A percentile compares a stretch with the other conserved stretches of the same genome.
Conservation (phyloP, 2,329 filamentous ascomycete species). For the Fusarium nelsonii region DNA sequence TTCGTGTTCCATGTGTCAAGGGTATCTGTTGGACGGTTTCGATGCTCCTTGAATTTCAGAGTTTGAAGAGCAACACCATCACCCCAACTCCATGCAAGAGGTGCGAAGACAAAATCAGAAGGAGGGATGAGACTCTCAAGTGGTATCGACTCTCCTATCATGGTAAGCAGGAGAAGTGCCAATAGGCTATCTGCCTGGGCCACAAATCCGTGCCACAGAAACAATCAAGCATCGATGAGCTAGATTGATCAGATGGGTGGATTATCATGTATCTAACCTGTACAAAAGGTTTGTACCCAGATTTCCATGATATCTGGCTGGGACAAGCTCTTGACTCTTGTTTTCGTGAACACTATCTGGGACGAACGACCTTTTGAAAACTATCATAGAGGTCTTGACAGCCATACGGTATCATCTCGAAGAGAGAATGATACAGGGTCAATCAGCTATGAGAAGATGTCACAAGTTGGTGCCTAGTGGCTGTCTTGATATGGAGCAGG, state of each 20-base stretch:
- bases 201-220: constrained; percentile 6
- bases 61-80: constrained; percentile 11
- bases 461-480: constrained; percentile 6
- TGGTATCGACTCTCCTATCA: background rate
- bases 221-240: constrained; percentile 6
- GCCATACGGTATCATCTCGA: background rate
- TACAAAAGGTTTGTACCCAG: background rate
- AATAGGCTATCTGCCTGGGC: constrained; percentile 12
- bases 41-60: constrained; percentile 19
- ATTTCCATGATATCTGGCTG: background rate
- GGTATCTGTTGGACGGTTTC: constrained; percentile 3
- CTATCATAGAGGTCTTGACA: background rate
- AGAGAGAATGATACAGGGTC: background rate
- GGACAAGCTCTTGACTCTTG: background rate
- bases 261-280: background rate
- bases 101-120: background rate
- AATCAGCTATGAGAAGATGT: background rate
- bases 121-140: background rate
- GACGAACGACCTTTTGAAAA: background rate
- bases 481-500: constrained; percentile 1
- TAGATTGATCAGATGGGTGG: constrained; percentile 3
- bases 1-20: constrained; percentile 7
- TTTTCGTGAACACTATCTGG: background rate
- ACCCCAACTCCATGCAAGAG: constrained; percentile 16
- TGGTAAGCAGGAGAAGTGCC: background rate